These are phyloP conservation scores for Quercus tomentella DNA, from an alignment of 331 rosid species.

Conservation along the genomic window DNA sequence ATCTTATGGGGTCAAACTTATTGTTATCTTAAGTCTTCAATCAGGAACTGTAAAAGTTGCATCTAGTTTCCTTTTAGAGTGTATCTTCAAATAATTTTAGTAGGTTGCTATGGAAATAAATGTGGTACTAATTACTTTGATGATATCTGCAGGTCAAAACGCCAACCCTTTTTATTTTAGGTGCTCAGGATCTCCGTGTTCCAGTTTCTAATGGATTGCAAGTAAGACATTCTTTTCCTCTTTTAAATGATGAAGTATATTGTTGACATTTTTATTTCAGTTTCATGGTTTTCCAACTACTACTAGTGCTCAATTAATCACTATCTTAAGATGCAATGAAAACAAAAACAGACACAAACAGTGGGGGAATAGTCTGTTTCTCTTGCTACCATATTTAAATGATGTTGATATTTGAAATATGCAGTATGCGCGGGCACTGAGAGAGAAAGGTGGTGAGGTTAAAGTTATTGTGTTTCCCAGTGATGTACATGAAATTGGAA, in stretches of 20 bases:
- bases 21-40: neutral
- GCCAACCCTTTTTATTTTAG: constrained; percentile 84
- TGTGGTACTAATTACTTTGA: constrained; percentile 2
- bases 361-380: neutral
- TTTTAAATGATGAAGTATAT: neutral
- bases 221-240: constrained; percentile 44
- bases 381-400: neutral
- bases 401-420: constrained; percentile 27
- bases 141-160: constrained; percentile 70
- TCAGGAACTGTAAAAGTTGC: neutral
- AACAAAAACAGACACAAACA: neutral
- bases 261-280: neutral
- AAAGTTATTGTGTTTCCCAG: constrained; percentile 76
- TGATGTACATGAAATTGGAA: constrained; percentile 69
- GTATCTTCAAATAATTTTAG: neutral
- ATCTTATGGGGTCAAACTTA: neutral
- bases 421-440: constrained; percentile 80
- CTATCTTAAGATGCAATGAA: neutral
- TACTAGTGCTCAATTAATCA: neutral
- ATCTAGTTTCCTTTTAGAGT: neutral
- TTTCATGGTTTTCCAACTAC: neutral
- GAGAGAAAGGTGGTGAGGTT: constrained; percentile 62
- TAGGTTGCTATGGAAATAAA: neutral
- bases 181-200: constrained; percentile 91
- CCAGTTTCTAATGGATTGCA: constrained; percentile 75